phyloP scores from a whole-genome alignment of 768 basidiomycete species.

The Gloeopeniophorella convolvens region DNA sequence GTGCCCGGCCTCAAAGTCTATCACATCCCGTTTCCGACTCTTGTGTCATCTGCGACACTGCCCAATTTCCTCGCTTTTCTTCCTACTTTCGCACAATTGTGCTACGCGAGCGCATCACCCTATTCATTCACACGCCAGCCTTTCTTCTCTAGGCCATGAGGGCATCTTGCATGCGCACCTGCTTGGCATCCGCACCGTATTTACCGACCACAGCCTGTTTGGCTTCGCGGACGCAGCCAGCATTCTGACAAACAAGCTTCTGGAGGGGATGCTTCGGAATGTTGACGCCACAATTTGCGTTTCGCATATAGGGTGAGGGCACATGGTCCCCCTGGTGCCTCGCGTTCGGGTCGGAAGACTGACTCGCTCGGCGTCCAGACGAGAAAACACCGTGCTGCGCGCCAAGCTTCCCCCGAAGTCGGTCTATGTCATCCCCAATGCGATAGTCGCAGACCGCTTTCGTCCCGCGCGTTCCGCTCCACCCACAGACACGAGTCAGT shows the following conservation, averaged over 20 bases:
- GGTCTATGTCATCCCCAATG: conserved; percentile 92
- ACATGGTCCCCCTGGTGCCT: background rate
- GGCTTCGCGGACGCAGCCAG: conserved; percentile 97
- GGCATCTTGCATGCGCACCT: conserved; percentile 84
- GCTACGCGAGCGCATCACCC: conserved; percentile 74
- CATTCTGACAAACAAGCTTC: conserved; percentile 93
- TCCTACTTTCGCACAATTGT: conserved; percentile 85
- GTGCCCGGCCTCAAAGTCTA: conserved; percentile 87
- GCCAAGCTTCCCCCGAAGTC: conserved; percentile 56
- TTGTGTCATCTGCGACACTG: conserved; percentile 87
- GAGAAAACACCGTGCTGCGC: conserved; percentile 94
- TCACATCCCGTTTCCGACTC: conserved; percentile 83
- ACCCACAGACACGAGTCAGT: conserved; percentile 53
- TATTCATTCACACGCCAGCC: conserved; percentile 86
- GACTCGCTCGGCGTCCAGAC: conserved; percentile 39
- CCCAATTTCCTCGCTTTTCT: conserved; percentile 92
- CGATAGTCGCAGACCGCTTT: conserved; percentile 83
- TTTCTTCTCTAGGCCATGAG: conserved; percentile 89
- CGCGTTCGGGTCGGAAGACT: background rate
- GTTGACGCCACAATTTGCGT: conserved; percentile 95
- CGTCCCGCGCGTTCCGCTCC: conserved; percentile 46
- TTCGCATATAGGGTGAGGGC: conserved; percentile 84
- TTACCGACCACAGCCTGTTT: conserved; percentile 96
- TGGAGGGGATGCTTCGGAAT: conserved; percentile 79
- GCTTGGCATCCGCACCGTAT: conserved; percentile 83